Conservation (phyloP, 768 basidiomycete genomes). For the Ramaria sp. region DNA sequence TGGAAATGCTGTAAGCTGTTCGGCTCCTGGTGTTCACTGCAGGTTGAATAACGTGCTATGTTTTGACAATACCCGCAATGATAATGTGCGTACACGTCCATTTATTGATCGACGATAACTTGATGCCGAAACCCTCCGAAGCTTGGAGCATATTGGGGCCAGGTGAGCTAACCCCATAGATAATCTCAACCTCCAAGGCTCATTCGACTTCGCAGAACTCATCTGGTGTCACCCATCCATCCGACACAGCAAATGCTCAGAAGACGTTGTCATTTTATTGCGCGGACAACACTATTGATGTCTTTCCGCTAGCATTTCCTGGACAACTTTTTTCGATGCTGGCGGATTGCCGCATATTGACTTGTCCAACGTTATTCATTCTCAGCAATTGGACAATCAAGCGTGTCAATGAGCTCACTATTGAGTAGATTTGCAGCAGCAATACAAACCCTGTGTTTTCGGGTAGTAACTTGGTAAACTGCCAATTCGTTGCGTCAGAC, state of each 20-base stretch:
- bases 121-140: background rate
- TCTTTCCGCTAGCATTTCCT: too few relatives aligned
- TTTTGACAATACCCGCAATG: background rate
- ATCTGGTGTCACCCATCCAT: slow-evolving; percentile 5
- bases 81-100: background rate
- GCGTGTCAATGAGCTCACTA: too few relatives aligned
- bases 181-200: background rate
- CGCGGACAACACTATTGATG: slow-evolving; percentile 7
- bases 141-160: slow-evolving; percentile 5
- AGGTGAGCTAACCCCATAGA: background rate
- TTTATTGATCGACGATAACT: too few relatives aligned
- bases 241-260: slow-evolving; percentile 5
- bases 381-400: too few relatives aligned
- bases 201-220: slow-evolving; percentile 4
- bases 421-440: too few relatives aligned
- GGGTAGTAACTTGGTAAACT: too few relatives aligned
- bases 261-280: slow-evolving; percentile 10
- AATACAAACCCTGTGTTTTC: too few relatives aligned
- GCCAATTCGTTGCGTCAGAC: too few relatives aligned
- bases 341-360: too few relatives aligned
- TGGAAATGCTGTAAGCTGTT: background rate
- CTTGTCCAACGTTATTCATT: too few relatives aligned
- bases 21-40: background rate
- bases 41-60: background rate
- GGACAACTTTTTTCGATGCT: too few relatives aligned